A percentile compares a stretch with the other conserved stretches of the same genome.
phyloP scores from a whole-genome alignment of 352 stramenopile species.

The Elongisporangium prolatum region DNA sequence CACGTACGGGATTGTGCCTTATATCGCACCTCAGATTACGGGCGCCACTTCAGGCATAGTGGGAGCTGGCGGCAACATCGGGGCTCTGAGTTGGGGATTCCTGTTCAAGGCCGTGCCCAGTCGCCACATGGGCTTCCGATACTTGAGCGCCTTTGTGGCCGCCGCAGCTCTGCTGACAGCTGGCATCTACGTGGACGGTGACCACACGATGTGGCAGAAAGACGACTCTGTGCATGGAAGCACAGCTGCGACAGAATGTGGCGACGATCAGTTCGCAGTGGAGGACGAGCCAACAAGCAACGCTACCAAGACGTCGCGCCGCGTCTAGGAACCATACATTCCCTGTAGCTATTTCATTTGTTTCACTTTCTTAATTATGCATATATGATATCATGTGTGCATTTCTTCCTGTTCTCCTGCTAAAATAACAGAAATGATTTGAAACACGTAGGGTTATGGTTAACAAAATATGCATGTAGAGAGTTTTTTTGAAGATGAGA shows the following conservation, averaged over 20 bases:
- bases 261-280: no score
- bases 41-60: slow-evolving; percentile 33
- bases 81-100: slow-evolving; percentile 32
- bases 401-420: no score
- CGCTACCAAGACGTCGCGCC: no score
- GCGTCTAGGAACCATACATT: no score
- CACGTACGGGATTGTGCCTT: slow-evolving; percentile 58
- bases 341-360: no score
- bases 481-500: no score
- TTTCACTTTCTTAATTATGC: no score
- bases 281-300: no score
- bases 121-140: slow-evolving; percentile 17
- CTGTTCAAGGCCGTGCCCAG: slow-evolving; percentile 28
- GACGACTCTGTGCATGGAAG: slow-evolving; percentile 16
- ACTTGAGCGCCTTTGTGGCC: slow-evolving; percentile 25
- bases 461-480: no score
- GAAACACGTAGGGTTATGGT: no score
- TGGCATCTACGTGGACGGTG: slow-evolving; percentile 19
- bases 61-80: slow-evolving; percentile 34
- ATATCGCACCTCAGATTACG: slow-evolving; percentile 35
- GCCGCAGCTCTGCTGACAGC: slow-evolving; percentile 6
- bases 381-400: no score
- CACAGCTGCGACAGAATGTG: slow-evolving; percentile 12
- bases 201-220: slow-evolving; percentile 20
- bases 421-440: no score